phyloP scores from a whole-genome alignment of 2,329 filamentous ascomycete genomes.

The Intubia oerlemansii region DNA sequence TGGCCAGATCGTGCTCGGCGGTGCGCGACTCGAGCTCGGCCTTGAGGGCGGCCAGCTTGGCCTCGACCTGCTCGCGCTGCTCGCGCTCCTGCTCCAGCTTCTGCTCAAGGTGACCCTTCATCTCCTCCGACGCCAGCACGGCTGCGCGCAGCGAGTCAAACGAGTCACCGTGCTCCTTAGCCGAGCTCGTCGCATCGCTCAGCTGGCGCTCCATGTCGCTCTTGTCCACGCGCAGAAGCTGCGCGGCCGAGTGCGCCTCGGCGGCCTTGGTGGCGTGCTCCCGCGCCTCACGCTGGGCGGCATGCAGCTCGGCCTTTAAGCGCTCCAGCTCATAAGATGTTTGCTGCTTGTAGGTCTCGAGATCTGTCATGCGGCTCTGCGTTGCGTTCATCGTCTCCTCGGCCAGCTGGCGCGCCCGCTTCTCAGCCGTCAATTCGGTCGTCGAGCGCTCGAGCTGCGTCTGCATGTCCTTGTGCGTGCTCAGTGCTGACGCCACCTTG shows the following conservation, averaged over 20 bases:
- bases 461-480: slow-evolving; percentile 61
- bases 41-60: slow-evolving; percentile 54
- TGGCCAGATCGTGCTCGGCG: slow-evolving; percentile 53
- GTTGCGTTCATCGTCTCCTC: slow-evolving; percentile 74
- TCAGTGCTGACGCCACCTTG: slow-evolving; percentile 64
- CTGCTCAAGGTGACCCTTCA: slow-evolving; percentile 53
- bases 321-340: slow-evolving; percentile 70
- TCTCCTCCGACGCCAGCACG: slow-evolving; percentile 58
- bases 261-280: slow-evolving; percentile 61
- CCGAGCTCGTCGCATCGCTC: slow-evolving; percentile 41
- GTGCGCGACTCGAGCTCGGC: slow-evolving; percentile 65
- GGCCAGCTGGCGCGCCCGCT: slow-evolving; percentile 56
- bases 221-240: slow-evolving; percentile 71
- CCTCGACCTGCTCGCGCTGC: slow-evolving; percentile 54
- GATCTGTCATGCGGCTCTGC: slow-evolving; percentile 60
- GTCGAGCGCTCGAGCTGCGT: slow-evolving; percentile 48
- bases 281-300: slow-evolving; percentile 53
- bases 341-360: slow-evolving; percentile 68
- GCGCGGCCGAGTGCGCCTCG: slow-evolving; percentile 53
- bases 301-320: slow-evolving; percentile 66
- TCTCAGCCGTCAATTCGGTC: slow-evolving; percentile 61
- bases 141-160: slow-evolving; percentile 60
- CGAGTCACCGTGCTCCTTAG: slow-evolving; percentile 47
- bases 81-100: slow-evolving; percentile 66
- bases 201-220: slow-evolving; percentile 51